These are phyloP conservation scores for Oryza brachyantha DNA, from an alignment of 176 grass and related monocot genomes.

Conservation along the genomic window DNA sequence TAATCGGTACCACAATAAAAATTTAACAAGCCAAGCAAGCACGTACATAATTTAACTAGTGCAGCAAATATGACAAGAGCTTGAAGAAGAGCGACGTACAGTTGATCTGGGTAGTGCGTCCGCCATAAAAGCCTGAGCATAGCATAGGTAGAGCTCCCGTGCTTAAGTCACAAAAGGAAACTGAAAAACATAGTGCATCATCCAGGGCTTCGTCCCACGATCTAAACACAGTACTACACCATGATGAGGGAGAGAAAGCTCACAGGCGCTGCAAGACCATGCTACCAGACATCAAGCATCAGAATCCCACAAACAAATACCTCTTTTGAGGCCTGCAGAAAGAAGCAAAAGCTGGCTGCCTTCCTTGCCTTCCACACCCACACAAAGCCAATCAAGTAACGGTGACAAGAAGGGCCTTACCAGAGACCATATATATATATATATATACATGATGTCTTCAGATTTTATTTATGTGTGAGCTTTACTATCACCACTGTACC, in stretches of 20 bases:
- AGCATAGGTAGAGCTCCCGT: slow-evolving; percentile 16
- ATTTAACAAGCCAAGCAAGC: slow-evolving; percentile 16
- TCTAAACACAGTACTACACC: neutral
- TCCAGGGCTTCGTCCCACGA: slow-evolving; percentile 33
- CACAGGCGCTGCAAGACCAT: slow-evolving; percentile 13
- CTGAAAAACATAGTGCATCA: slow-evolving; percentile 33
- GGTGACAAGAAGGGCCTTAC: slow-evolving; percentile 24
- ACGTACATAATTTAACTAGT: slow-evolving; percentile 8
- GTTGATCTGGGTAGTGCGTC: slow-evolving; percentile 24
- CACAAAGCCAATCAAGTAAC: slow-evolving; percentile 24
- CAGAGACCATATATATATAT: too few relatives aligned
- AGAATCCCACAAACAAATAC: slow-evolving; percentile 37
- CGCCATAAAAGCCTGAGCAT: slow-evolving; percentile 19
- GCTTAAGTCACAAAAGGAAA: slow-evolving; percentile 21
- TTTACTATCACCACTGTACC: neutral
- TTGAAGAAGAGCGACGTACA: neutral
- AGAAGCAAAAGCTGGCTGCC: slow-evolving; percentile 44
- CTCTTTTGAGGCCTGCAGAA: slow-evolving; percentile 38
- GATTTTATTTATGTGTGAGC: slow-evolving; percentile 19
- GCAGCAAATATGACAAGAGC: neutral
- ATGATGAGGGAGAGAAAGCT: slow-evolving; percentile 8
- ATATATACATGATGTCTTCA: neutral
- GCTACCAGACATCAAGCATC: slow-evolving; percentile 33
- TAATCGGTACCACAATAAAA: slow-evolving; percentile 23
- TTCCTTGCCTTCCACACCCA: slow-evolving; percentile 35